Evolutionary conservation across 2,329 filamentous ascomycete species (phyloP), one percentile per base, ranked within the genome.

Genomic region (Ophiostoma triangulosporum): DNA sequence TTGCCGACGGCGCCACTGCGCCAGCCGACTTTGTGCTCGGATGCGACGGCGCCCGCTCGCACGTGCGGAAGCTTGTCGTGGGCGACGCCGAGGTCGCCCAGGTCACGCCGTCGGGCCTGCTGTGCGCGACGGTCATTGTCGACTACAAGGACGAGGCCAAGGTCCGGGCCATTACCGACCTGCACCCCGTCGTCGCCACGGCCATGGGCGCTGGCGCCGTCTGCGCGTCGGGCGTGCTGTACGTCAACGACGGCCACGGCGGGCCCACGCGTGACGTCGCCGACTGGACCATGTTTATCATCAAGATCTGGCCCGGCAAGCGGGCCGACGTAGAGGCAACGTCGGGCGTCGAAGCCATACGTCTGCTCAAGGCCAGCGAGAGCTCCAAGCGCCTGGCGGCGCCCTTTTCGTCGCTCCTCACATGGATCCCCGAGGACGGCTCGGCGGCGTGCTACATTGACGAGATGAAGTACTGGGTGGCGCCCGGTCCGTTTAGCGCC

Each of bases 391-490:
- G 55, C 3, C 52, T 68, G 11, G 59, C 60, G 3, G 65, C 64
- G 36, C 62, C 64, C 1, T 68, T 67, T 56, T 61, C 63, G 32
- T 63, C 60, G 5, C 61, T 62, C 11, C 61, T 69, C 31, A 62
- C 67, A 29, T 68, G 63, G 66, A 67, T 67, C 1, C 62, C 64
- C 1, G 61, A 64, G 15, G 64, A 59, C 27, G 40, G 40, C 22
- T 45, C 40, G 3, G 64, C 62, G 31, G 54, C 51, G 7, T 63
- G 65, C 31, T 60, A 62, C 48, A 59, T 67, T 14, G 63, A 68
- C 53, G 64, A 69, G 56, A 68, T 70, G 63, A 64, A 62, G 38
- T 66, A 67, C 54, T 70, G 68, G 68, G 54, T 63, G 12, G 60
- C 67, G n/a, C 35, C 35, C 2, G 57, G 58, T 17, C 54, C 58